Conservation (phyloP, 768 basidiomycete genomes). For the Termitomyces sp. region DNA sequence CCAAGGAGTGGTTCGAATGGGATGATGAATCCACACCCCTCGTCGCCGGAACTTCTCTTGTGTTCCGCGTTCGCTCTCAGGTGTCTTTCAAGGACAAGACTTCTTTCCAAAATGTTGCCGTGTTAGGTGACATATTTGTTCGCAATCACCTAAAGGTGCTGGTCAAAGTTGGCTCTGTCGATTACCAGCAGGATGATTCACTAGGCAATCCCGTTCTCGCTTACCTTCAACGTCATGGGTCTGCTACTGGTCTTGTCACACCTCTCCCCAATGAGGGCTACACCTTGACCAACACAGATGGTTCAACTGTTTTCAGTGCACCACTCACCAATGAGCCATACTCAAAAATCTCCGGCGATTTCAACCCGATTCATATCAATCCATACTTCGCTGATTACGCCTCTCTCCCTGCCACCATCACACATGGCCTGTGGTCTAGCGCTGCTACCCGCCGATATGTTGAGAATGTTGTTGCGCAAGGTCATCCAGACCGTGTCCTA, state of each 20-base stretch:
- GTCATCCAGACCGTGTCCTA: constrained; percentile 85
- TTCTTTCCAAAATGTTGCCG: constrained; percentile 74
- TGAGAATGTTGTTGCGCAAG: constrained; percentile 92
- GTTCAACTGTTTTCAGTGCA: constrained; percentile 65
- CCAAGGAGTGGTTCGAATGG: constrained; percentile 99
- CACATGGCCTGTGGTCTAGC: constrained; percentile 96
- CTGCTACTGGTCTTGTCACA: constrained; percentile 66
- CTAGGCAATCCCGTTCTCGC: constrained; percentile 92
- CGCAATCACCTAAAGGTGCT: constrained; percentile 85
- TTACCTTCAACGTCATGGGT: constrained; percentile 90
- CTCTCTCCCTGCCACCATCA: constrained; percentile 91
- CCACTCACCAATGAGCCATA: constrained; percentile 95
- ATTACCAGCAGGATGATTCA: constrained; percentile 82
- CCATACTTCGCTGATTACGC: constrained; percentile 97
- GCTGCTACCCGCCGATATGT: constrained; percentile 91
- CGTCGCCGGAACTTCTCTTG: constrained; percentile 72
- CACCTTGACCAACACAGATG: constrained; percentile 60
- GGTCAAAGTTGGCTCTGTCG: constrained; percentile 83
- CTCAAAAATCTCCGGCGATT: constrained; percentile 94
- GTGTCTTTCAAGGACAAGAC: constrained; percentile 90
- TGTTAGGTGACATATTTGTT: constrained; percentile 82
- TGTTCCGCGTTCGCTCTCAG: constrained; percentile 86
- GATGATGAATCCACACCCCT: constrained; percentile 77
- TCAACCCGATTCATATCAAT: constrained; percentile 98
- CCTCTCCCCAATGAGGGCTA: constrained; percentile 87